Conservation (phyloP, 2,329 filamentous ascomycete genomes). For the Aureobasidium sp. region DNA sequence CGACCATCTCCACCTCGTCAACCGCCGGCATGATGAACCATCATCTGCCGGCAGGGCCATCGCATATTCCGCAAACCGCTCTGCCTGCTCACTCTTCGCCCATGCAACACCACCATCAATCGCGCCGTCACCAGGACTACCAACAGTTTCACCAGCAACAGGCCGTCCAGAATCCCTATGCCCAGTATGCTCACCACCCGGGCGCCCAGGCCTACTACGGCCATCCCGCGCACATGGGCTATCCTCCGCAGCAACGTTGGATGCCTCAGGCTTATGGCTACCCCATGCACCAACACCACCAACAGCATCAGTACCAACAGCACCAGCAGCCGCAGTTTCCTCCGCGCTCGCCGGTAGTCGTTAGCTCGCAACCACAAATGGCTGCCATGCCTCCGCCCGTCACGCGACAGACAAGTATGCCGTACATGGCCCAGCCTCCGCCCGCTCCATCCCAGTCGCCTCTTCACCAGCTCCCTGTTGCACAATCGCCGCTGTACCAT, state of each 20-base stretch:
- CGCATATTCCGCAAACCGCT: constrained; percentile 37
- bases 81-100: constrained; percentile 24
- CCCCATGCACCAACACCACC: constrained; percentile 27
- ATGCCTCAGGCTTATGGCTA: constrained; percentile 33
- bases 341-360: constrained; percentile 37
- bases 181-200: constrained; percentile 28
- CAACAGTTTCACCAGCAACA: constrained; percentile 30
- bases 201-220: constrained; percentile 32
- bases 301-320: constrained; percentile 19
- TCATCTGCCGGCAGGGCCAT: constrained; percentile 63
- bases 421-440: constrained; percentile 19
- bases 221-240: constrained; percentile 32
- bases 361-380: constrained; percentile 37
- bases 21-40: constrained; percentile 67
- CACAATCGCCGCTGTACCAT: constrained; percentile 6
- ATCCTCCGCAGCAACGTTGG: constrained; percentile 32
- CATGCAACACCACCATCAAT: constrained; percentile 21
- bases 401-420: constrained; percentile 29
- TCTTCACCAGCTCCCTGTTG: constrained; percentile 11
- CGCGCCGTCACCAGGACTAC: constrained; percentile 36
- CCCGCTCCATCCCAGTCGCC: constrained; percentile 16
- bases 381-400: constrained; percentile 41
- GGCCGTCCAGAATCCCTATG: constrained; percentile 33
- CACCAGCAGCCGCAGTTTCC: constrained; percentile 32
- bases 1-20: constrained; percentile 9